Base-by-base conservation (phyloP, 2,329 filamentous ascomycete species). In the Cercospora zeae-maydis region DNA sequence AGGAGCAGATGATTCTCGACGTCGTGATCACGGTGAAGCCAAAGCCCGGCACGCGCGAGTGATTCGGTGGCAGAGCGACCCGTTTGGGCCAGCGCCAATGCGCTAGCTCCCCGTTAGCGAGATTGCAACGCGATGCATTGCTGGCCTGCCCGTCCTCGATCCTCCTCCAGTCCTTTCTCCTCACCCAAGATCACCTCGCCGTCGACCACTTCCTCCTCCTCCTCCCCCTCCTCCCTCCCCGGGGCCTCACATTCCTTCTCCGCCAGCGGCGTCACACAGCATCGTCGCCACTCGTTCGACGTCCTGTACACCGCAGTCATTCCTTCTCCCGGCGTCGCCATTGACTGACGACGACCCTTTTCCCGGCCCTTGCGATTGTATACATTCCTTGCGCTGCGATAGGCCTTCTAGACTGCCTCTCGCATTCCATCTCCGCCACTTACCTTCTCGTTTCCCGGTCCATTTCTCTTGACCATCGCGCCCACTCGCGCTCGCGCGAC, bases 271-370 rank as follows among this genome's bases (percentile, higher is more conserved):
- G 31, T 33, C 24, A 3, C 47, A 36, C 56, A 59, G 56, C 16
- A 31, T 45, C 56, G 56, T 51, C 56, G 56, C 42, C 56, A 13
- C 51, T 59, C 56, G 39, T 59, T 59, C 37, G 56, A 27, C 56
- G 56, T 31, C 56, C 56, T 59, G 56, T 59, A 8, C 56, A 21
- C 37, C n/a, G 55, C 55, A 58, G 39, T 59, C 56, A 59, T 42
- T 59, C 56, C n/a, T 59, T 59, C 56, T 24, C 8, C 53, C n/a
- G 47, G 47, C 42, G 56, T 59, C 31, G 56, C 31, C 56, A 59
- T 59, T 59, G 56, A 59, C 33, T 59, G 56, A 24, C 42, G 56
- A 56, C 53, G 53, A 56, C 53, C 24, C 55, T 49, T 42, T 58
- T 47, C 37, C 24, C 55, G 24, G 11, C 55, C 36, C 27, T 58